These are phyloP conservation scores for Camelina hispida DNA, from an alignment of 345 rosid genomes.

Conservation along the genomic window DNA sequence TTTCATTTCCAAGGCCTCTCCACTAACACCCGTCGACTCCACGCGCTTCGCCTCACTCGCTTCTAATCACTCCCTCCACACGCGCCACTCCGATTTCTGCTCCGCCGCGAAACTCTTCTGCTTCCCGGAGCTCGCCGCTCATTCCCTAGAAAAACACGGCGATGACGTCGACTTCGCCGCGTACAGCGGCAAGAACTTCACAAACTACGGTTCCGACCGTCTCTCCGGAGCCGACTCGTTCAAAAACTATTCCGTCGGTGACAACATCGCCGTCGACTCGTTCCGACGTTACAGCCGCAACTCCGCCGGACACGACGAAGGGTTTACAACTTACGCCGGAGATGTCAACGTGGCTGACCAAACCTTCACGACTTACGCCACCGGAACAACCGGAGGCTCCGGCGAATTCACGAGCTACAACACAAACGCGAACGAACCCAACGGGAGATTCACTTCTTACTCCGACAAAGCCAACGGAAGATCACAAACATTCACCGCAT, in stretches of 20 bases:
- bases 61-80: slow-evolving; percentile 54
- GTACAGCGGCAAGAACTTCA: slow-evolving; percentile 66
- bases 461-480: slow-evolving; percentile 58
- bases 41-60: slow-evolving; percentile 75
- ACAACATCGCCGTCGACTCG: slow-evolving; percentile 50
- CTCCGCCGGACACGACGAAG: slow-evolving; percentile 53
- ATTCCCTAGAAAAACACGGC: slow-evolving; percentile 47
- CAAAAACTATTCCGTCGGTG: slow-evolving; percentile 57
- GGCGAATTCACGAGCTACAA: slow-evolving; percentile 66
- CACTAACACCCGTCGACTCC: slow-evolving; percentile 60
- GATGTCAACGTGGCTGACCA: slow-evolving; percentile 65
- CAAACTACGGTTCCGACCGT: slow-evolving; percentile 64
- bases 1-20: slow-evolving; percentile 82
- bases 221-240: slow-evolving; percentile 64
- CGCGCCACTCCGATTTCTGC: slow-evolving; percentile 64
- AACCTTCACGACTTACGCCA: slow-evolving; percentile 76
- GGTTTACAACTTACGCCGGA: slow-evolving; percentile 52
- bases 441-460: slow-evolving; percentile 64
- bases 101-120: slow-evolving; percentile 83
- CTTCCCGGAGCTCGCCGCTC: slow-evolving; percentile 58
- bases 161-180: slow-evolving; percentile 55
- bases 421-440: slow-evolving; percentile 61
- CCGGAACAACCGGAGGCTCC: slow-evolving; percentile 65
- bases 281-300: slow-evolving; percentile 71
- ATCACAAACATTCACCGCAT: slow-evolving; percentile 56